phyloP scores from a whole-genome alignment of 228 moss, liverwort and hornwort species.

The Sphagnum magellanicum region DNA sequence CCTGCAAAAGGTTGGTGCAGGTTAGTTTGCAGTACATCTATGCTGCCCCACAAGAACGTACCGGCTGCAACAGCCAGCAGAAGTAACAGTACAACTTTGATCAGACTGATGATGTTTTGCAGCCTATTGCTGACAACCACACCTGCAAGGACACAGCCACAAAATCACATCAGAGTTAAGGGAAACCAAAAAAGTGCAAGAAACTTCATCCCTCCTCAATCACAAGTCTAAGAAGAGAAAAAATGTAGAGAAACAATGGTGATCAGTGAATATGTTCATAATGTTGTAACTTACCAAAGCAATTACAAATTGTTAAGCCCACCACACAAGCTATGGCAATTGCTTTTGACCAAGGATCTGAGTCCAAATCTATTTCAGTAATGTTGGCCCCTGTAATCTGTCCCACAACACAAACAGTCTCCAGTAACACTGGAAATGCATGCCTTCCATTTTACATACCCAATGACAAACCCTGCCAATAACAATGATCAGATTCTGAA shows the following conservation, averaged over 20 bases:
- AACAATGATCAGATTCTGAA: too few relatives aligned
- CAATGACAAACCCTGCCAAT: too few relatives aligned
- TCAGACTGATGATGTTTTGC: conserved; percentile 62
- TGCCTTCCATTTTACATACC: neutral
- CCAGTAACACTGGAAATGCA: neutral
- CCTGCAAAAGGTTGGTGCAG: conserved; percentile 50
- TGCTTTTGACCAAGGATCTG: conserved; percentile 37
- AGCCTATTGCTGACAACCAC: conserved; percentile 44
- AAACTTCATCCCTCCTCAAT: neutral
- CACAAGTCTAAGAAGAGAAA: neutral
- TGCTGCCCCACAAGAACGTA: conserved; percentile 35
- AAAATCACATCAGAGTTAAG: neutral
- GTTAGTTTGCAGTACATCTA: conserved; percentile 54
- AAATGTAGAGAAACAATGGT: neutral
- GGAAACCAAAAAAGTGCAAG: neutral
- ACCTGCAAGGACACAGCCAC: conserved; percentile 27
- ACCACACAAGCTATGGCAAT: conserved; percentile 56
- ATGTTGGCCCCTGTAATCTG: conserved; percentile 32
- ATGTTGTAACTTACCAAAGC: conserved; percentile 40
- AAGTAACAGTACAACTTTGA: conserved; percentile 49
- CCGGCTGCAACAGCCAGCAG: conserved; percentile 40
- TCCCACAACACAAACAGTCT: neutral
- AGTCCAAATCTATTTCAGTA: conserved; percentile 36
- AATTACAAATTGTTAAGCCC: conserved; percentile 49
- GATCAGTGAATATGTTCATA: neutral